Base-by-base conservation (phyloP, 2,329 filamentous ascomycete species). In the Aspergillus sp. region DNA sequence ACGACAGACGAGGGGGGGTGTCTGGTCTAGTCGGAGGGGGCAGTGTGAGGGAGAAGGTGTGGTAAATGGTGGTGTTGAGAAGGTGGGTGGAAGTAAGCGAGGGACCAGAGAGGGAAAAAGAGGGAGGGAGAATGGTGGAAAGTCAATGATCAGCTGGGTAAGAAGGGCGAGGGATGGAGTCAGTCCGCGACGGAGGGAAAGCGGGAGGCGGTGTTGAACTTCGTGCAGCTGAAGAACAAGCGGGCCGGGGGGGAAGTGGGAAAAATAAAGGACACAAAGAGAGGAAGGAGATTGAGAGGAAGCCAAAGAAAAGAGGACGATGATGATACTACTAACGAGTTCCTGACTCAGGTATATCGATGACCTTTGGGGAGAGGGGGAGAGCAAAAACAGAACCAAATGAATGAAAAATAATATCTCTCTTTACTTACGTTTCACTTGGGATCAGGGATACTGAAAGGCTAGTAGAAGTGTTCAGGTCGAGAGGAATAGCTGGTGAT, bases 71-170 rank as follows among this genome's bases (percentile, higher is more conserved):
- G 36, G 39, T 51, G 60, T 39, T 53, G 56, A 44, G 56, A 44
- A 53, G 57, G 56, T 48, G 38, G 56, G 57, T 59, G 60, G 58
- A 53, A 41, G 57, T 54, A 57, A 58, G 58, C 58, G 59, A 59
- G 59, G 30, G 49, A 21, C 39, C 10, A 55, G 54, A 55, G 54
- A 19, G 42, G 54, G 49, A 60, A 47, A 53, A 57, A 60, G 32
- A 53, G 38, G 27, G 44, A 50, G 44, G n/a, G n/a, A n/a, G n/a
- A n/a, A 54, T 38, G 32, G 58, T 54, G 30, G 32, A 59, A 60
- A 61, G 38, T 59, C 54, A 39, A 44, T 23, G 53, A 23, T 55
- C 41, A 55, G 53, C 53, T 27, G 30, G 36, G 15, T 23, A 56
- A 57, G 59, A 58, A 62, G 23, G 21, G 54, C 49, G 41, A 49